phyloP scores from a whole-genome alignment of 2,329 filamentous ascomycete genomes.

The Camillea tinctor region DNA sequence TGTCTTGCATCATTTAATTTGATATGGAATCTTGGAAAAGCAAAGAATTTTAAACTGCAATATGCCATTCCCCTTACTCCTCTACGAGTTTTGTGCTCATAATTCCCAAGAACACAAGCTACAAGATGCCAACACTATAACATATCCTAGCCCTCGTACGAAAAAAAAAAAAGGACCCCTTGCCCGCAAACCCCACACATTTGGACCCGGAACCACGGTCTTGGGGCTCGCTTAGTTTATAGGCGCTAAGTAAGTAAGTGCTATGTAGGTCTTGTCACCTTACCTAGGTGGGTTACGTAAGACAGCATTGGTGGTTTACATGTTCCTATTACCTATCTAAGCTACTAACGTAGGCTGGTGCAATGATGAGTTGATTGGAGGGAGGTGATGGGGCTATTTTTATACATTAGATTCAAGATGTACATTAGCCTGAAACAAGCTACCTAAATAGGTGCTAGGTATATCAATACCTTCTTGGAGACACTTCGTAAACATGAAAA shows the following conservation, averaged over 20 bases:
- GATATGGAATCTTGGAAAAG: too few relatives aligned
- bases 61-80: not conserved
- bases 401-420: too few relatives aligned
- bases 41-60: too few relatives aligned
- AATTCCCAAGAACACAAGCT: not conserved
- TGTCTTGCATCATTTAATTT: too few relatives aligned
- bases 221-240: constrained; percentile 6
- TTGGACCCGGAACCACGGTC: constrained; percentile 9
- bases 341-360: too few relatives aligned
- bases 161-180: not conserved
- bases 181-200: not conserved
- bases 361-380: too few relatives aligned
- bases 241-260: constrained; percentile 5
- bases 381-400: too few relatives aligned
- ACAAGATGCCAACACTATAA: not conserved
- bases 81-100: not conserved
- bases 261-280: too few relatives aligned
- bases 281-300: not conserved
- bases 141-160: not conserved
- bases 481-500: too few relatives aligned
- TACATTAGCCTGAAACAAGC: too few relatives aligned
- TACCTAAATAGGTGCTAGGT: too few relatives aligned
- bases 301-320: not conserved
- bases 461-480: too few relatives aligned
- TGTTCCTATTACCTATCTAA: not conserved